Conservation (phyloP, 768 basidiomycete genomes). For the Hericium erinaceus region DNA sequence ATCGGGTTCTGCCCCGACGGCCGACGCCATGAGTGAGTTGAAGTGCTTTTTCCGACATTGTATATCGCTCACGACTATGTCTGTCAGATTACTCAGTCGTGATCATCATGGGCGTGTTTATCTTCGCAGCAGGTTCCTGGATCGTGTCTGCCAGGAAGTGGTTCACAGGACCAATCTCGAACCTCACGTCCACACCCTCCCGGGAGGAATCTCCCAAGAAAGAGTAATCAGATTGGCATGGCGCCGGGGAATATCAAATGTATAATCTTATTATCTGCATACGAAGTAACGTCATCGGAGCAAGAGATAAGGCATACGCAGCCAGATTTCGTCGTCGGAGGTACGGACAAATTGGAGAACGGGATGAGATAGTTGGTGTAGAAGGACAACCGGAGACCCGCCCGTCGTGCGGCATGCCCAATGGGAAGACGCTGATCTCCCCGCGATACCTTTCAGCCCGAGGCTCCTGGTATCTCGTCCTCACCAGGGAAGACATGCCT, state of each 20-base stretch:
- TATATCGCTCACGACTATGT: conserved; percentile 1
- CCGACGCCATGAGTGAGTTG: conserved; percentile 13
- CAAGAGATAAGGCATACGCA: too few relatives aligned
- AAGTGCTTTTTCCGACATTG: neutral
- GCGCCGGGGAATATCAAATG: too few relatives aligned
- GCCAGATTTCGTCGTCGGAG: too few relatives aligned
- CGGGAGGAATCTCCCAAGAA: neutral
- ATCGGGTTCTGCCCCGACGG: neutral
- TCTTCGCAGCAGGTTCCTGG: conserved; percentile 59
- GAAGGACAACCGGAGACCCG: neutral
- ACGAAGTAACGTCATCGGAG: too few relatives aligned
- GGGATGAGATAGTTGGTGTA: too few relatives aligned
- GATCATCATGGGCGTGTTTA: conserved; percentile 53
- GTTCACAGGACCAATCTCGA: conserved; percentile 61
- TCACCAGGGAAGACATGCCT: conserved; percentile 24
- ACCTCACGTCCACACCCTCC: conserved; percentile 10
- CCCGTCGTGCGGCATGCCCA: neutral
- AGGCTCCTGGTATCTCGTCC: neutral
- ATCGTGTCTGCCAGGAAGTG: conserved; percentile 57
- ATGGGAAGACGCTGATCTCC: neutral
- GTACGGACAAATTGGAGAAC: too few relatives aligned
- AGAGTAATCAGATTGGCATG: too few relatives aligned
- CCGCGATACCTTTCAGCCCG: conserved; percentile 12
- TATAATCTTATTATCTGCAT: too few relatives aligned
- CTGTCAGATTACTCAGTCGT: conserved; percentile 57